Percentiles rank a stretch among this genome's conserved stretches.
phyloP scores from a whole-genome alignment of 1,139 yeast species.

The Suhomyces anneliseae region DNA sequence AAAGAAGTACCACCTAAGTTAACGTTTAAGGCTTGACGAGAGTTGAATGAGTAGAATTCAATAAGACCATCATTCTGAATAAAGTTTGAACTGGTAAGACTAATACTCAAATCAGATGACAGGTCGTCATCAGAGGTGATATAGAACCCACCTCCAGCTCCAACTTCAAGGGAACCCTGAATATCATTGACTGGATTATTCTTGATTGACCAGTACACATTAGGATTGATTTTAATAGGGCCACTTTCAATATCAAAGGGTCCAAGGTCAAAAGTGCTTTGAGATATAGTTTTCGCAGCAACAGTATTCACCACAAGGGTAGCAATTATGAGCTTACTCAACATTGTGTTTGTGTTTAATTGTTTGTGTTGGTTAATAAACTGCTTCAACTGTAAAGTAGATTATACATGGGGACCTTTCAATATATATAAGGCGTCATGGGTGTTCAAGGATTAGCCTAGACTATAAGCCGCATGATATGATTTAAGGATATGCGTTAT shows the following conservation, averaged over 20 bases:
- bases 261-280: constrained; percentile 4
- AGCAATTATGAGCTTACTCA: too few relatives aligned
- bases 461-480: too few relatives aligned
- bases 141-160: constrained; percentile 14
- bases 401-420: too few relatives aligned
- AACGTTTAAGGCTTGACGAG: constrained; percentile 10
- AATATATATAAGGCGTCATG: too few relatives aligned
- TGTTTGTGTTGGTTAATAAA: too few relatives aligned
- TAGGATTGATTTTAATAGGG: constrained; percentile 15
- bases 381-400: too few relatives aligned
- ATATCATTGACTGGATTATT: constrained; percentile 13
- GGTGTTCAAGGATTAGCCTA: too few relatives aligned
- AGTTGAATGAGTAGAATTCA: constrained; percentile 12
- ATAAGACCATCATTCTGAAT: constrained; percentile 14
- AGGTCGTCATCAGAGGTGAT: constrained; percentile 10
- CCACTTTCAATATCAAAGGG: constrained; percentile 24
- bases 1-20: constrained; percentile 12
- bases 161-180: constrained; percentile 13
- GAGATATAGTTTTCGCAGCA: constrained; percentile 16
- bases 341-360: too few relatives aligned
- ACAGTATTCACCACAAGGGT: too few relatives aligned
- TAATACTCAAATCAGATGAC: constrained; percentile 10
- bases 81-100: constrained; percentile 8
- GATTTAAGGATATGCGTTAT: too few relatives aligned
- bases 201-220: constrained; percentile 16